Base-by-base conservation (phyloP, 75 land plant genomes). In the Picea glauca region DNA sequence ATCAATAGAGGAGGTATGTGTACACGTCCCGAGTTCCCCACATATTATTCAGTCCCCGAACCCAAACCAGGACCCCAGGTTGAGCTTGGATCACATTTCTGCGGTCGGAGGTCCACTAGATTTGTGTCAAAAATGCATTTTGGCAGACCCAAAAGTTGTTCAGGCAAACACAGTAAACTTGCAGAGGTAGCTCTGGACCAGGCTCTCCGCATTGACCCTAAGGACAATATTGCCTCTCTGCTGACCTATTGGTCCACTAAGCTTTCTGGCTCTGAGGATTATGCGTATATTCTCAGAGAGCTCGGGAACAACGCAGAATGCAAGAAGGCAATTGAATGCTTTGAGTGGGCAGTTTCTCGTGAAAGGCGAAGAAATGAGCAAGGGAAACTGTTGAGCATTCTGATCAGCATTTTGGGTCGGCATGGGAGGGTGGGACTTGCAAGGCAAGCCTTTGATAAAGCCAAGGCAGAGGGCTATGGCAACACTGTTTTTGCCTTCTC, bases 371-470 rank as follows among this genome's bases (percentile, higher is more conserved):
- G 75, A 26, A 83, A 60, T 33, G 93, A 94, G 77, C 83, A 81
- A 82, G 89, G 92, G 35, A 96, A 94, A 84, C 75, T 96, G 66
- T 83, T 88, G 31, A 94, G 93, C 73, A 87, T 91, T 2, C 84
- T 87, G 78, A 96, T 96, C 77, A 92, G 95, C 66, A 84, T 82
- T 50, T 85, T 96, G 30, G 99, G 99, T 56, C 87, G 94, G 59
- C 79, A 94, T 61, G 98, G 98, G 2, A 87, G 86, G 58, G 89
- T 89, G 56, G 98, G 90, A 20, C 77, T 91, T 60, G 99, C 99
- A 21, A 86, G 77, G 83, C 77, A 81, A 43, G 87, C 85, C 6
- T 96, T 96, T 38, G 88, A 91, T 13, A 65, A 64, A 15, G 95
- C 92, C 12, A 59, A 78, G 11, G 62, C 31, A 20, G 85, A 82